phyloP scores from a whole-genome alignment of 2,329 filamentous ascomycete species.

The Paraconiothyrium sp. region DNA sequence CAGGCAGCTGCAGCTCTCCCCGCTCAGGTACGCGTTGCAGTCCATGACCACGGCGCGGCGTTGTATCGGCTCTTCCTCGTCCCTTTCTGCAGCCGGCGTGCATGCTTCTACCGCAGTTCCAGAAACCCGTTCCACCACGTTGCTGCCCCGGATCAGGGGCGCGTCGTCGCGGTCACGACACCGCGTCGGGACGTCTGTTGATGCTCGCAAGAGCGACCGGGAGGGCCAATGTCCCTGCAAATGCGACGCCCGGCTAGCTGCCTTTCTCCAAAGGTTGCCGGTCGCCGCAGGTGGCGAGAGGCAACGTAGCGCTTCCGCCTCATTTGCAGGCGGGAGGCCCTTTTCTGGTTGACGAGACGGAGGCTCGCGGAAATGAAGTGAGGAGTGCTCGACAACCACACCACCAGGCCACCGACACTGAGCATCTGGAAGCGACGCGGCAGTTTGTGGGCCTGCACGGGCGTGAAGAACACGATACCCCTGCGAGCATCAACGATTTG shows the following conservation, averaged over 20 bases:
- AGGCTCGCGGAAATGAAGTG: conserved; percentile 4
- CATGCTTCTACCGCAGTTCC: conserved; percentile 22
- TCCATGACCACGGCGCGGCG: conserved; percentile 10
- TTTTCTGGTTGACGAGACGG: too few species aligned
- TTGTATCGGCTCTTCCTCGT: conserved; percentile 5
- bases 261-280: not conserved
- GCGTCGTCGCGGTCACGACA: conserved; percentile 8
- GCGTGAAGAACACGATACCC: conserved; percentile 9
- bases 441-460: conserved; percentile 5
- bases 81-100: conserved; percentile 9
- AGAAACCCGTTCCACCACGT: conserved; percentile 16
- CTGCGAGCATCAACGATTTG: conserved; percentile 14
- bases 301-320: not conserved
- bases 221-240: not conserved
- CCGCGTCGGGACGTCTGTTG: not conserved
- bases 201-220: not conserved
- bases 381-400: not conserved
- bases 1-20: not conserved
- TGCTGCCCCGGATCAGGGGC: conserved; percentile 2
- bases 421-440: not conserved
- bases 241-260: not conserved
- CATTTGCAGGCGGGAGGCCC: not conserved
- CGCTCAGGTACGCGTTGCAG: not conserved
- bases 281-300: not conserved
- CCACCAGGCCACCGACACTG: not conserved